Conservation (phyloP, 495 filamentous ascomycete genomes). For the Bacidia rubella region DNA sequence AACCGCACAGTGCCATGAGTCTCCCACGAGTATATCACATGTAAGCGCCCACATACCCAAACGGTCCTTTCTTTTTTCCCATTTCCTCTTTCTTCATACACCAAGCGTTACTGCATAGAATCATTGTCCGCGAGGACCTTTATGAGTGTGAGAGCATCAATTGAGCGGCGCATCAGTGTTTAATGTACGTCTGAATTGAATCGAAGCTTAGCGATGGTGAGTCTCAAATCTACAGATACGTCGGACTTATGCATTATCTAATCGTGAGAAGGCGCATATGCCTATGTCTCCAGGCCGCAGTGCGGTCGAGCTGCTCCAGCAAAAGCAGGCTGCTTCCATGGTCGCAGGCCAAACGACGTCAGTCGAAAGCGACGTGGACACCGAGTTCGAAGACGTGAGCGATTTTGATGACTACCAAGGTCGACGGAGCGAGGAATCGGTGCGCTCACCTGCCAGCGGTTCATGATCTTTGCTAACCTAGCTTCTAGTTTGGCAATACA, state of each 20-base stretch:
- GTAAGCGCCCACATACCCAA: constrained; percentile 21
- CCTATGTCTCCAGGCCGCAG: constrained; percentile 23
- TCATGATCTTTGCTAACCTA: background rate
- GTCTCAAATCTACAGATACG: background rate
- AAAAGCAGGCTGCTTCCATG: constrained; percentile 23
- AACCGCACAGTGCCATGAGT: constrained; percentile 1
- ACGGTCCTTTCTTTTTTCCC: constrained; percentile 7
- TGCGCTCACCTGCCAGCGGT: constrained; percentile 26
- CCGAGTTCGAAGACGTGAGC: constrained; percentile 56
- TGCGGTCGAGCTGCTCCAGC: constrained; percentile 30
- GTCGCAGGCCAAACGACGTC: constrained; percentile 29
- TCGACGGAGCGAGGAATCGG: constrained; percentile 51
- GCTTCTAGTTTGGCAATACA: constrained; percentile 37
- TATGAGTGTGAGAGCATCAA: background rate
- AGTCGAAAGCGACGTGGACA: constrained; percentile 59
- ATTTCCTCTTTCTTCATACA: constrained; percentile 15
- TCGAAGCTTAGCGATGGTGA: constrained; percentile 10
- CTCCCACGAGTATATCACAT: constrained; percentile 5
- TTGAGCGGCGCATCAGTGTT: constrained; percentile 1
- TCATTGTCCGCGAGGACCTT: constrained; percentile 12
- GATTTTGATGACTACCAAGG: constrained; percentile 50
- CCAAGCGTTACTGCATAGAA: constrained; percentile 4
- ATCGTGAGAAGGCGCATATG: constrained; percentile 15
- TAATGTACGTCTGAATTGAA: background rate
- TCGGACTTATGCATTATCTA: background rate